These are phyloP conservation scores for Cyclotella baltica DNA, from an alignment of 108 stramenopile genomes.

Conservation along the genomic window DNA sequence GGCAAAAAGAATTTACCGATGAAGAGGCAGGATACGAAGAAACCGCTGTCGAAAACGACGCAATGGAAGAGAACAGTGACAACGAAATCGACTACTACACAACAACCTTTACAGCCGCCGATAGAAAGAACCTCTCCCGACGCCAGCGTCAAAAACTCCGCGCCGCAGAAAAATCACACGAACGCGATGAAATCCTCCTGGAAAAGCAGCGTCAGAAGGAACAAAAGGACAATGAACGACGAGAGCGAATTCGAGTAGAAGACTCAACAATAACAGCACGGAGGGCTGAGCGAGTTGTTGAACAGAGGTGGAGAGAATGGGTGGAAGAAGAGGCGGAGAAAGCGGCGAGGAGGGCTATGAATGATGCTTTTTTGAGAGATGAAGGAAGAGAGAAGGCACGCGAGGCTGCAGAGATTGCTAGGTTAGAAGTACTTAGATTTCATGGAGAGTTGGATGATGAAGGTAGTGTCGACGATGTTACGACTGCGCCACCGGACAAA, in stretches of 20 bases:
- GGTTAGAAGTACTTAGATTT: slow-evolving; percentile 31
- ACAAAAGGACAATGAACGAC: slow-evolving; percentile 52
- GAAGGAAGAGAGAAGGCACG: slow-evolving; percentile 57
- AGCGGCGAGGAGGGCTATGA: slow-evolving; percentile 67
- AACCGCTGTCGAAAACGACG: slow-evolving; percentile 17
- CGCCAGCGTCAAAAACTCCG: slow-evolving; percentile 62
- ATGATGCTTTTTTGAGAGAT: slow-evolving; percentile 62
- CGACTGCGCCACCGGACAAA: background rate
- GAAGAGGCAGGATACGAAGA: slow-evolving; percentile 49
- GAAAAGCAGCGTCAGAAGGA: slow-evolving; percentile 51
- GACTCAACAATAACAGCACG: slow-evolving; percentile 37
- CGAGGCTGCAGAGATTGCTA: slow-evolving; percentile 55
- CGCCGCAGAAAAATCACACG: slow-evolving; percentile 68
- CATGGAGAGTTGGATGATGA: slow-evolving; percentile 57
- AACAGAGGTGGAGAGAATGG: slow-evolving; percentile 53
- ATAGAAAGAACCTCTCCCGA: slow-evolving; percentile 56
- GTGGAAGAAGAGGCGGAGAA: slow-evolving; percentile 64
- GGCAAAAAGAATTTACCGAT: slow-evolving; percentile 57
- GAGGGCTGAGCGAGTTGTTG: slow-evolving; percentile 58
- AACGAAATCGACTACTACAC: slow-evolving; percentile 48
- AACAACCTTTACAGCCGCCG: slow-evolving; percentile 50
- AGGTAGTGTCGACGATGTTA: background rate
- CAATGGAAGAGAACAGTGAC: slow-evolving; percentile 43
- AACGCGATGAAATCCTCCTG: slow-evolving; percentile 47
- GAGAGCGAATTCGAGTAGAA: slow-evolving; percentile 46